phyloP scores from a whole-genome alignment of 495 filamentous ascomycete species.

The Daldinia caldariorum region DNA sequence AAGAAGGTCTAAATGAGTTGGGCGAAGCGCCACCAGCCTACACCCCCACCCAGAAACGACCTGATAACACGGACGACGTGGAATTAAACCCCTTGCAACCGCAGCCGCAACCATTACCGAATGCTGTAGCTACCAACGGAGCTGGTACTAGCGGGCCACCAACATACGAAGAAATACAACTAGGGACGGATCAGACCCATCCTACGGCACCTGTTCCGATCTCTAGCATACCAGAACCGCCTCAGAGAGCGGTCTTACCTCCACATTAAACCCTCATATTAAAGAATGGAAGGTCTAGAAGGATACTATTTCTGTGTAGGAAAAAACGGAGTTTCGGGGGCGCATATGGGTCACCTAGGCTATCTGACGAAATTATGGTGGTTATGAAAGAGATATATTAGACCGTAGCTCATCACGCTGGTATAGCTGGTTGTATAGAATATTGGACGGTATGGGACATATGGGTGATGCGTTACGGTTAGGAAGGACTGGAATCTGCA shows the following conservation, averaged over 20 bases:
- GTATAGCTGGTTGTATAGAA: conserved; percentile 19
- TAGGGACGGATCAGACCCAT: conserved; percentile 7
- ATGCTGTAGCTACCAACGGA: conserved; percentile 20
- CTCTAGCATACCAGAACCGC: conserved; percentile 35
- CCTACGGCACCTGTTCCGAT: conserved; percentile 16
- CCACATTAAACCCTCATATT: conserved; percentile 12
- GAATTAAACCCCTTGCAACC: conserved; percentile 45
- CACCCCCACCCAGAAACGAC: conserved; percentile 43
- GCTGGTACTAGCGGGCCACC: conserved; percentile 37
- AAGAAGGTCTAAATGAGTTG: conserved; percentile 66
- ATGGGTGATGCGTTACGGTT: background rate
- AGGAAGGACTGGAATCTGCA: conserved; percentile 9
- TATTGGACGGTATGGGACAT: conserved; percentile 19
- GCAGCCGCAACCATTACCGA: conserved; percentile 14
- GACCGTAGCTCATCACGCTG: conserved; percentile 11
- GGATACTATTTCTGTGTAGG: conserved; percentile 10
- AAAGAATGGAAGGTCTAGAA: background rate
- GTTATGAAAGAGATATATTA: conserved; percentile 11
- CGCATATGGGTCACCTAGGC: conserved; percentile 5
- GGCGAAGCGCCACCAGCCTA: conserved; percentile 69
- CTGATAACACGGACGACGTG: conserved; percentile 37
- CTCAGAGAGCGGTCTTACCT: conserved; percentile 38
- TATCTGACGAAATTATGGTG: conserved; percentile 8
- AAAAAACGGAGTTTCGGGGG: conserved; percentile 29
- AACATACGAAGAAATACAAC: conserved; percentile 35